A percentile compares a stretch with the other conserved stretches of the same genome.
Evolutionary conservation across 1,284 basidiomycete species (phyloP).

Genomic region (Cutaneotrichosporon sp.): DNA sequence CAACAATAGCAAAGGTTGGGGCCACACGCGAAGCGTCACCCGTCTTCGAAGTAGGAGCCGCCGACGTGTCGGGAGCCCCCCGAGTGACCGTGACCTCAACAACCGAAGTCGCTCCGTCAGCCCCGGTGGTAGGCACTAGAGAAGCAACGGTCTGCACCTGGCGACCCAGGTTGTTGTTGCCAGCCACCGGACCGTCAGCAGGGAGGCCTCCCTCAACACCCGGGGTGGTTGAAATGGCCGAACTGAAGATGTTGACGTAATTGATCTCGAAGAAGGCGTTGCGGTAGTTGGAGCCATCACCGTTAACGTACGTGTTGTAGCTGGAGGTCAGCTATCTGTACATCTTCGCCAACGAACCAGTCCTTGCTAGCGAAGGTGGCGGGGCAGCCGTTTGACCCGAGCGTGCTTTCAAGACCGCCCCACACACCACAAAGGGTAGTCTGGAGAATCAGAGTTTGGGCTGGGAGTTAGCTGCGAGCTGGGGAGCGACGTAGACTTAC

Average conservation of each 20-base stretch:
- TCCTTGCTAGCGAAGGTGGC: slow-evolving; percentile 27
- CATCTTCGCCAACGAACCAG: background rate
- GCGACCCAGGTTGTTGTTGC: background rate
- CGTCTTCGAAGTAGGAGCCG: background rate
- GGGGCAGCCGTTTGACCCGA: slow-evolving; percentile 58
- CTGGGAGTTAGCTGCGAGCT: background rate
- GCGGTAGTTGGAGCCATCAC: slow-evolving; percentile 55
- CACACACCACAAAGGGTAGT: slow-evolving; percentile 66
- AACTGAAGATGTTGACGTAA: slow-evolving; percentile 52
- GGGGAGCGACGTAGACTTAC: background rate
- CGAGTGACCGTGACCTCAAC: background rate
- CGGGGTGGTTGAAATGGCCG: background rate
- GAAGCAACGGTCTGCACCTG: background rate
- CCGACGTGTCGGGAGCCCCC: background rate
- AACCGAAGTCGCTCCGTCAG: background rate
- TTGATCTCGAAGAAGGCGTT: slow-evolving; percentile 71
- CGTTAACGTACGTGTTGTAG: slow-evolving; percentile 68
- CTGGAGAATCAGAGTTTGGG: slow-evolving; percentile 67
- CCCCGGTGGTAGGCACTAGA: background rate
- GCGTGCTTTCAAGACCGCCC: slow-evolving; percentile 55
- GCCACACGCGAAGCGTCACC: background rate
- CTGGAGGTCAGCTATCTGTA: slow-evolving; percentile 10
- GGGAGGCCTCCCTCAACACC: slow-evolving; percentile 12
- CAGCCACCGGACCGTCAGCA: background rate
- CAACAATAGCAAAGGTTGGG: background rate